These are phyloP conservation scores for Coniochaeta hoffmannii DNA, from an alignment of 2,329 filamentous ascomycete species.

Conservation along the genomic window DNA sequence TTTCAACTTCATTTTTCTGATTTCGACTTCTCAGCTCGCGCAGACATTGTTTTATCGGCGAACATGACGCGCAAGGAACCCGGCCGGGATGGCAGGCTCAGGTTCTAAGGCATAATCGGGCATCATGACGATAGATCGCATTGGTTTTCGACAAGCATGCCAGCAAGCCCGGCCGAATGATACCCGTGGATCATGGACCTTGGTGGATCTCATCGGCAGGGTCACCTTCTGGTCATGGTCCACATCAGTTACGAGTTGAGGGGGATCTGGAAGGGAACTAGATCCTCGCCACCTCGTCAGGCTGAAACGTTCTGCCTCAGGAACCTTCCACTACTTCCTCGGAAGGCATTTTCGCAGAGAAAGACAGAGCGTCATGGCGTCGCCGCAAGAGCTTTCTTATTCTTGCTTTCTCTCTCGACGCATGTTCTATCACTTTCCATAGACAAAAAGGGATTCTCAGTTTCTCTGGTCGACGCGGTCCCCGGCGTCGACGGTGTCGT, in stretches of 20 bases:
- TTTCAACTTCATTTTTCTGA: constrained; percentile 16
- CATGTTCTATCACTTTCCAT: constrained; percentile 35
- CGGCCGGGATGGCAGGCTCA: constrained; percentile 23
- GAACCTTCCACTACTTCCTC: constrained; percentile 22
- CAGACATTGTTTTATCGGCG: constrained; percentile 24
- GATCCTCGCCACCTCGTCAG: constrained; percentile 28
- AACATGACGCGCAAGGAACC: constrained; percentile 27
- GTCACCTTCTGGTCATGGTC: constrained; percentile 12
- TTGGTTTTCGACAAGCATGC: constrained; percentile 22
- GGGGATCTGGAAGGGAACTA: constrained; percentile 18
- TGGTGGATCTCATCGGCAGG: constrained; percentile 17
- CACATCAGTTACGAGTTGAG: constrained; percentile 21
- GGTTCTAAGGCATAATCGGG: constrained; percentile 26
- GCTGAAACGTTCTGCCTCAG: constrained; percentile 26
- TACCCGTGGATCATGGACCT: constrained; percentile 30
- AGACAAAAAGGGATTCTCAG: constrained; percentile 63
- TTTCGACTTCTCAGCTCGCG: constrained; percentile 14
- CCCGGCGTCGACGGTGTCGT: constrained; percentile 11
- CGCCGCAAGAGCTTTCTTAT: constrained; percentile 15
- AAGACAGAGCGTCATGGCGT: constrained; percentile 27
- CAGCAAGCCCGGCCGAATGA: constrained; percentile 25
- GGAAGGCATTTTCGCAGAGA: constrained; percentile 28
- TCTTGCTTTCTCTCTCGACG: constrained; percentile 14
- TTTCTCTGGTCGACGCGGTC: constrained; percentile 33
- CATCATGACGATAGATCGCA: constrained; percentile 26